Evolutionary conservation across 2,329 filamentous ascomycete species (phyloP).

Genomic region (Alternaria arbusti): DNA sequence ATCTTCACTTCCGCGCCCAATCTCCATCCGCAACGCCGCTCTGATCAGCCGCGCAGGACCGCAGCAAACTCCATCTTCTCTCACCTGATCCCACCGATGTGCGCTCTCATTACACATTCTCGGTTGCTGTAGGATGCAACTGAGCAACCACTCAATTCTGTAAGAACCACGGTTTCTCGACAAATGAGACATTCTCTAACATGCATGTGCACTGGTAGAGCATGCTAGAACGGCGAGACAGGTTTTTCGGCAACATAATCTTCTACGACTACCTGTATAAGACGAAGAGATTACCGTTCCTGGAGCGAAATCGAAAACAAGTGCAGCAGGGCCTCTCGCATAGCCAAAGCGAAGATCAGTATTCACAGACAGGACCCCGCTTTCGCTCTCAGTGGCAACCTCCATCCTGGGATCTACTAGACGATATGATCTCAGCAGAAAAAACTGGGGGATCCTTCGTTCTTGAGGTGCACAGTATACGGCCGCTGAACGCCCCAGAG

Average conservation of each 20-base stretch:
- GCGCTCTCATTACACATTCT: neutral
- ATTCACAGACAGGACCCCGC: neutral
- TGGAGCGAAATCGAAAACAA: conserved; percentile 33
- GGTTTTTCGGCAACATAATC: conserved; percentile 31
- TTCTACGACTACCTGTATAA: conserved; percentile 32
- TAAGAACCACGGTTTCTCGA: neutral
- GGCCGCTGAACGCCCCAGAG: neutral
- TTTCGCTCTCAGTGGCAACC: conserved; percentile 29
- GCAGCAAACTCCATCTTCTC: neutral
- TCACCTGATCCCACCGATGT: neutral
- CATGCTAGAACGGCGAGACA: conserved; percentile 31
- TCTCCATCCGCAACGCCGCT: neutral
- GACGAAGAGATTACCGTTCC: conserved; percentile 30
- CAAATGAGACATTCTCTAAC: neutral
- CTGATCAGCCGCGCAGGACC: neutral
- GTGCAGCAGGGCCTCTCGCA: conserved; percentile 20
- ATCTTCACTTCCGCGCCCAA: neutral
- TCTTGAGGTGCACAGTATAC: conserved; percentile 24
- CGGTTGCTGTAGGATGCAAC: conserved; percentile 16
- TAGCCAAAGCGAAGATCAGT: neutral
- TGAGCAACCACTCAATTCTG: conserved; percentile 3
- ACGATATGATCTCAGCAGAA: conserved; percentile 34
- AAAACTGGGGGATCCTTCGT: conserved; percentile 24
- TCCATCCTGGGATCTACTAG: conserved; percentile 24
- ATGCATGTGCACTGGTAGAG: conserved; percentile 13